Conservation (phyloP, 2,329 filamentous ascomycete species). For the Colletotrichum sp. region DNA sequence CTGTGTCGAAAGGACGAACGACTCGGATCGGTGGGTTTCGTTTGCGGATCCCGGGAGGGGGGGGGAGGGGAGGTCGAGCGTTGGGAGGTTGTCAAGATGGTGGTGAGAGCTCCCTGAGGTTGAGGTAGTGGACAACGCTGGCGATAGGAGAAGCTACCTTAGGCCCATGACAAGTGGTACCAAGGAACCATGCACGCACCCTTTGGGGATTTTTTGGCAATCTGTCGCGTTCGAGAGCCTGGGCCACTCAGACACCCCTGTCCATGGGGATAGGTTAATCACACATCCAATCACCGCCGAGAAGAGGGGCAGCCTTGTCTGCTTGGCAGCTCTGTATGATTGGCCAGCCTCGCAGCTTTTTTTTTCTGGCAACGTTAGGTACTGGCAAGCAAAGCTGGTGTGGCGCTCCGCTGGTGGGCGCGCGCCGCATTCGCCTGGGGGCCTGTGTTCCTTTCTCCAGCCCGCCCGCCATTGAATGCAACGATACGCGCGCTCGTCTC, state of each 20-base stretch:
- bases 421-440: background rate
- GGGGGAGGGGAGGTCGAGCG: constrained; percentile 36
- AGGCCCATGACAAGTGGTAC: background rate
- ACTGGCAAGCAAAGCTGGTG: background rate
- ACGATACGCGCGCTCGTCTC: background rate
- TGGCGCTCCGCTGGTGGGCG: background rate
- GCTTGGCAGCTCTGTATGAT: background rate
- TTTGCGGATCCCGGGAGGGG: constrained; percentile 37
- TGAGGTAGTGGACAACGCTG: background rate
- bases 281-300: background rate
- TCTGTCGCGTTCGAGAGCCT: constrained; percentile 24
- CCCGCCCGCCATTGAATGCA: constrained; percentile 5
- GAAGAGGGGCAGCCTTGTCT: background rate
- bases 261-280: background rate
- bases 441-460: background rate
- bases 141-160: constrained; percentile 11
- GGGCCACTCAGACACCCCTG: constrained; percentile 9
- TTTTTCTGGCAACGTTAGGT: background rate
- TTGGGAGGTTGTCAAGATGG: constrained; percentile 1
- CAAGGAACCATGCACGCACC: background rate
- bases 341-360: constrained; percentile 16
- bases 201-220: constrained; percentile 22
- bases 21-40: background rate
- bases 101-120: constrained; percentile 14
- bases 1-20: background rate